Evolutionary conservation across 257 asterid species (phyloP).

Genomic region (Euphrasia confusa): DNA sequence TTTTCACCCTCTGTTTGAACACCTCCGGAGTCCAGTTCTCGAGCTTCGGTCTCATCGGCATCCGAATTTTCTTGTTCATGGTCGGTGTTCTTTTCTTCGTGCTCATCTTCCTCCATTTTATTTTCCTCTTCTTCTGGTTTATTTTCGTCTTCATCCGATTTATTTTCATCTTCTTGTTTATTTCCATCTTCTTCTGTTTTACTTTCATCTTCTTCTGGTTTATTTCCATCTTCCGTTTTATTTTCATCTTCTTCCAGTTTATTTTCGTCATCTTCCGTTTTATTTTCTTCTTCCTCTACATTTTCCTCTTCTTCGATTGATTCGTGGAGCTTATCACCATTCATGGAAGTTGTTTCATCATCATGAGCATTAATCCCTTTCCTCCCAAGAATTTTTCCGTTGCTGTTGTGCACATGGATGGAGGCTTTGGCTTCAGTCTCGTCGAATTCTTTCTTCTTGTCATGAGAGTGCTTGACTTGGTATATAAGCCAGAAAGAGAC

Average conservation of each 20-base stretch:
- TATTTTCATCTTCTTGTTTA: conserved; percentile 43
- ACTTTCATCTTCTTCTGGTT: conserved; percentile 44
- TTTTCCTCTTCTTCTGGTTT: no score
- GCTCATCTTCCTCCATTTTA: conserved; percentile 31
- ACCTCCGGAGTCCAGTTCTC: conserved; percentile 45
- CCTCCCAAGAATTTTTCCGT: conserved; percentile 53
- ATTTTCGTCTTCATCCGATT: conserved; percentile 15
- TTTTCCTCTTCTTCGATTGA: no score
- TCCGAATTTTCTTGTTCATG: conserved; percentile 43
- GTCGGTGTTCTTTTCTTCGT: conserved; percentile 33
- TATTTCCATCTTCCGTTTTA: no score
- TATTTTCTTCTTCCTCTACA: no score
- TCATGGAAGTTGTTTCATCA: conserved; percentile 31
- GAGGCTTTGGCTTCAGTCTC: conserved; percentile 45
- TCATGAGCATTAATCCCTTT: conserved; percentile 39
- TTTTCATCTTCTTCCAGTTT: conserved; percentile 30
- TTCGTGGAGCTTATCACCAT: conserved; percentile 22
- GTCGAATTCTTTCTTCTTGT: conserved; percentile 65
- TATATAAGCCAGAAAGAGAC: conserved; percentile 89
- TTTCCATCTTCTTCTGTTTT: conserved; percentile 33
- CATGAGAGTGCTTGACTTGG: conserved; percentile 86
- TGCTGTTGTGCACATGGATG: conserved; percentile 21
- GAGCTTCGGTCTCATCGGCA: conserved; percentile 43
- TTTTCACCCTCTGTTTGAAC: conserved; percentile 36
- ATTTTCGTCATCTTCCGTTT: no score